Percentiles rank a stretch among this genome's conserved stretches.
Evolutionary conservation across 2,329 filamentous ascomycete species (phyloP).

Genomic region (Capronia coronata): DNA sequence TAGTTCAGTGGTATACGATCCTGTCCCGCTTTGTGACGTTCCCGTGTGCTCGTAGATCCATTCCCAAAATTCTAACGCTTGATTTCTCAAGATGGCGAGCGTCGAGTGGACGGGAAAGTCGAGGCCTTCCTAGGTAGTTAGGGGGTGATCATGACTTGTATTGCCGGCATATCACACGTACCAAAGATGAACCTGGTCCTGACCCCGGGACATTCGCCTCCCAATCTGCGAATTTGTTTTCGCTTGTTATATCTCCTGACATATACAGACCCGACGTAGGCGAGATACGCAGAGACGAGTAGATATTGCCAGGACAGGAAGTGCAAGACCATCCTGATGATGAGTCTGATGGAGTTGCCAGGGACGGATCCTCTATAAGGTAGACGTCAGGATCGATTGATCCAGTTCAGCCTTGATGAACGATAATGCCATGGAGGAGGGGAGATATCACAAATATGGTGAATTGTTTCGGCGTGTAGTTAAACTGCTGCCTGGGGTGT

Average conservation of each 20-base stretch:
- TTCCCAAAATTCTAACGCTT: conserved; percentile 25
- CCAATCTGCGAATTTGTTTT: conserved; percentile 14
- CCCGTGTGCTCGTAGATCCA: conserved; percentile 22
- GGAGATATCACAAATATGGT: too few relatives aligned
- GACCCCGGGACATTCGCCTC: conserved; percentile 16
- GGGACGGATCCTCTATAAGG: too few relatives aligned
- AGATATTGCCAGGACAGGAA: conserved; percentile 19
- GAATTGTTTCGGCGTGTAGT: too few relatives aligned
- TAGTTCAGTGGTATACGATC: conserved; percentile 21
- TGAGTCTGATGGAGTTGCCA: neutral
- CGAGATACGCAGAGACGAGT: conserved; percentile 2
- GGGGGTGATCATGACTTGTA: conserved; percentile 2
- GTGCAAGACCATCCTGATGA: conserved; percentile 13
- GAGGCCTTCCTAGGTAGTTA: conserved; percentile 18
- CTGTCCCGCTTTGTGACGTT: conserved; percentile 11
- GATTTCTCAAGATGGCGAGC: conserved; percentile 14
- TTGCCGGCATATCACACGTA: conserved; percentile 5
- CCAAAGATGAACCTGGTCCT: conserved; percentile 22
- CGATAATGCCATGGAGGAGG: too few relatives aligned
- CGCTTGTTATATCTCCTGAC: conserved; percentile 17
- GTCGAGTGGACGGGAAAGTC: conserved; percentile 25
- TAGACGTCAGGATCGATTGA: too few relatives aligned
- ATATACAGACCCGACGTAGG: conserved; percentile 15
- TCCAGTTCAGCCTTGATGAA: too few relatives aligned
- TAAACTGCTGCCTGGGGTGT: too few relatives aligned